Percentiles rank a stretch among this genome's conserved stretches.
Conservation (phyloP, 2,329 filamentous ascomycete species). For the Alternaria arbusti region DNA sequence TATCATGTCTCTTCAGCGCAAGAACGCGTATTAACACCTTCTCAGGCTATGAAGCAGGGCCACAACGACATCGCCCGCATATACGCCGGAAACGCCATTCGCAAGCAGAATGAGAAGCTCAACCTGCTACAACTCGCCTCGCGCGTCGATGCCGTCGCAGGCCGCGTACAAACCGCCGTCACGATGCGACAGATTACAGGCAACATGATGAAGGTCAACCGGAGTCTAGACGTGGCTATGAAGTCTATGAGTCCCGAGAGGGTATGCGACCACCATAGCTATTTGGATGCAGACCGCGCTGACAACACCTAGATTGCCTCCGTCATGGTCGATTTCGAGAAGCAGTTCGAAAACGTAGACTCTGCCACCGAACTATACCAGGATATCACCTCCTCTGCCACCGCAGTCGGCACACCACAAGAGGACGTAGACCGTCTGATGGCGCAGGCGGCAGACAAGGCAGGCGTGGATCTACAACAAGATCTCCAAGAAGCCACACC, state of each 20-base stretch:
- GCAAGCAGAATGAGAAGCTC: constrained; percentile 67
- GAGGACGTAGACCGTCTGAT: constrained; percentile 88
- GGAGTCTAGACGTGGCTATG: constrained; percentile 68
- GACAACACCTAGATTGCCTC: constrained; percentile 60
- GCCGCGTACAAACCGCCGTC: constrained; percentile 67
- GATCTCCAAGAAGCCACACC: constrained; percentile 70
- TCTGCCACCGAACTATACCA: constrained; percentile 74
- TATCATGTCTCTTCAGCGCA: neutral
- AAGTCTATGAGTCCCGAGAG: constrained; percentile 69
- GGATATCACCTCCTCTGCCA: constrained; percentile 81
- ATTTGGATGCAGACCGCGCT: neutral
- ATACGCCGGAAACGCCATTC: constrained; percentile 68
- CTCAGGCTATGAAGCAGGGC: constrained; percentile 64
- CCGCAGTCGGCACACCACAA: constrained; percentile 74
- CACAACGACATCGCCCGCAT: constrained; percentile 68
- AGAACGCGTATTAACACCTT: neutral
- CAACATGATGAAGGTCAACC: constrained; percentile 68
- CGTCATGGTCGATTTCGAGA: constrained; percentile 71
- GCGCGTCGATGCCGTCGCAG: constrained; percentile 65
- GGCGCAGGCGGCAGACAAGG: constrained; percentile 85
- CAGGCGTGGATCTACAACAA: constrained; percentile 79
- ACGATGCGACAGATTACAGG: constrained; percentile 67
- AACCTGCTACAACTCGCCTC: constrained; percentile 64
- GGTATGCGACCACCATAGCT: constrained; percentile 45
- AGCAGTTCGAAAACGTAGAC: constrained; percentile 60